Evolutionary conservation across 139 green algal genomes (phyloP), one percentile per base, ranked within the genome.

Genomic region (Gonium pectorale): DNA sequence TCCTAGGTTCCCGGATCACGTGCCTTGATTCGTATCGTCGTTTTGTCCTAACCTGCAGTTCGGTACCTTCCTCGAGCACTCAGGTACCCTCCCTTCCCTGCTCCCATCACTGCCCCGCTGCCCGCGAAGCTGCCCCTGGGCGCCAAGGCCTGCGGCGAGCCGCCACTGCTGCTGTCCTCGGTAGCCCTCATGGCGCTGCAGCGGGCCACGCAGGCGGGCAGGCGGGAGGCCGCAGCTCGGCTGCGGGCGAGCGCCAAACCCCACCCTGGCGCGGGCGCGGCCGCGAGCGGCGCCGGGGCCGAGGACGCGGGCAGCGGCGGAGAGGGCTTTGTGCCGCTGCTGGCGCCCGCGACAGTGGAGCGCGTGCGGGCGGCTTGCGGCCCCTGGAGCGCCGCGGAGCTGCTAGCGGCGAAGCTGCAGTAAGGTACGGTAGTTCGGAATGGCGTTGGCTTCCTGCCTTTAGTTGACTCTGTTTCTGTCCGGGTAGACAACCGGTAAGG

Each of bases 71-170:
- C n/a, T n/a, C n/a, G n/a, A n/a, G n/a, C n/a, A n/a, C n/a, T n/a
- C n/a, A n/a, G n/a, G n/a, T n/a, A n/a, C n/a, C n/a, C n/a, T n/a
- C n/a, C n/a, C n/a, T n/a, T n/a, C n/a, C 62, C 24, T 29, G 87
- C 78, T 69, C 89, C 37, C 69, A 72, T 49, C 35, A 78, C 71
- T 85, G 54, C 7, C 87, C 75, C 40, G 26, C 63, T 13, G 21
- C 33, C 3, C 40, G 0, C 62, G 13, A 68, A 80, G 41, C 85
- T 87, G n/a, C 72, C 89, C 26, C 52, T 93, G 51, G 78, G 87
- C 62, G 73, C 71, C 85, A 94, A 94, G 79, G 89, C 87, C 0
- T 44, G 37, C 21, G 86, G 86, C 70, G 89, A 92, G 80, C 89
- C 89, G 17, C 78, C 86, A n/a, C 84, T 92, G 77, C 73, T 91